A percentile compares a stretch with the other conserved stretches of the same genome.
Conservation (phyloP, 2,329 filamentous ascomycete species). For the Epichloe baconii region DNA sequence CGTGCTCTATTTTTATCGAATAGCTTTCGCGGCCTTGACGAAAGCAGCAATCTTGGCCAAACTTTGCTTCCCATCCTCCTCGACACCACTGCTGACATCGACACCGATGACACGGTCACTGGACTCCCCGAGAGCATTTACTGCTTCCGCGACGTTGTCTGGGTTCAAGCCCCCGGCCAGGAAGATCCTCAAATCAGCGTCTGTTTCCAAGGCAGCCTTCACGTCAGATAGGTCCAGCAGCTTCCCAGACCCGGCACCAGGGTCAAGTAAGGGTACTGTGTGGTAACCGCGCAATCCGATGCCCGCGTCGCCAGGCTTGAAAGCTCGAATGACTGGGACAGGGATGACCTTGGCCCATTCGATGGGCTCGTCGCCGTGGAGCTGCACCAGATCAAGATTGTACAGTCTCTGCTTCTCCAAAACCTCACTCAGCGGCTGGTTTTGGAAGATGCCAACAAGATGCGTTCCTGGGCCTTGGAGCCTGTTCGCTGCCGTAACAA, state of each 20-base stretch:
- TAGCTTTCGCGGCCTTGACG: constrained; percentile 57
- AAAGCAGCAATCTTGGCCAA: constrained; percentile 71
- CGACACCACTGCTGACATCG: constrained; percentile 90
- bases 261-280: constrained; percentile 71
- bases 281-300: constrained; percentile 70
- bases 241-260: constrained; percentile 72
- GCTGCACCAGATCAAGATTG: constrained; percentile 75
- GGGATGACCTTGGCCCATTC: constrained; percentile 88
- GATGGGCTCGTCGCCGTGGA: constrained; percentile 82
- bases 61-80: constrained; percentile 69
- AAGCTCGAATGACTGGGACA: constrained; percentile 80
- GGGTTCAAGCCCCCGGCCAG: constrained; percentile 77
- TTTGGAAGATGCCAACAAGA: constrained; percentile 86
- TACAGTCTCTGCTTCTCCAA: constrained; percentile 65
- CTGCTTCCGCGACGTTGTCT: constrained; percentile 57
- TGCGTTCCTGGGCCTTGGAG: constrained; percentile 50
- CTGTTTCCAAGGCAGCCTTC: constrained; percentile 49
- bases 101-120: constrained; percentile 60
- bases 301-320: constrained; percentile 62
- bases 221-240: constrained; percentile 61
- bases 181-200: constrained; percentile 60
- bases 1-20: constrained; percentile 24
- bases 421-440: constrained; percentile 75
- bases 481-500: constrained; percentile 38
- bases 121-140: constrained; percentile 49